These are phyloP conservation scores for Penicillium crustosum DNA, from an alignment of 2,329 filamentous ascomycete species.

Conservation along the genomic window DNA sequence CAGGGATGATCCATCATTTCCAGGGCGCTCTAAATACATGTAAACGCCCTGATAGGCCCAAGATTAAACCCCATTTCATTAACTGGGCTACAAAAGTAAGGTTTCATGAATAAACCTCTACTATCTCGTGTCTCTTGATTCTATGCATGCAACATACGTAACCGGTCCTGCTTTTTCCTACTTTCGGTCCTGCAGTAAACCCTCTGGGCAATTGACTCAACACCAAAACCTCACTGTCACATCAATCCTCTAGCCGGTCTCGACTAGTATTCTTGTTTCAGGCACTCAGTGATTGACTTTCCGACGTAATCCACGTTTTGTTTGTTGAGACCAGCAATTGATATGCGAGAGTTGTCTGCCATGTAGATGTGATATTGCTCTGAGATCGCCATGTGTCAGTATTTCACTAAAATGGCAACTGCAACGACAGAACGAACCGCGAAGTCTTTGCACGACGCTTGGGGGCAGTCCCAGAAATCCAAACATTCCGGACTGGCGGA, in stretches of 20 bases:
- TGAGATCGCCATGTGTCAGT: conserved; percentile 6
- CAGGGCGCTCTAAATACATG: neutral
- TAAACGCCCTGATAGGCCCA: too few relatives aligned
- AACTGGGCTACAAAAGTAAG: too few relatives aligned
- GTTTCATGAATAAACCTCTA: too few relatives aligned
- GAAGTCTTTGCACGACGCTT: conserved; percentile 43
- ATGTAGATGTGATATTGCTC: conserved; percentile 50
- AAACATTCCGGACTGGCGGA: conserved; percentile 98
- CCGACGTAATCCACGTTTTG: conserved; percentile 41
- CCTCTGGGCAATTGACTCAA: neutral
- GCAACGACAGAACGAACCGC: conserved; percentile 19
- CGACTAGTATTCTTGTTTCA: conserved; percentile 3
- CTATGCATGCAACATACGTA: neutral
- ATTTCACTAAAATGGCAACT: neutral
- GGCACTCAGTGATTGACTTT: conserved; percentile 22
- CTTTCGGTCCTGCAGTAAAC: neutral
- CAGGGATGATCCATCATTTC: neutral
- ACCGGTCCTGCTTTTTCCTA: neutral
- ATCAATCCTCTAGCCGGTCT: neutral
- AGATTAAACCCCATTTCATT: too few relatives aligned
- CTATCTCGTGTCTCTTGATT: neutral
- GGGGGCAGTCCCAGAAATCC: conserved; percentile 63
- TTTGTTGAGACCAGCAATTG: conserved; percentile 87
- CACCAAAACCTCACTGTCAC: neutral
- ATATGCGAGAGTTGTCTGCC: conserved; percentile 86